Conservation (phyloP, 1,284 basidiomycete genomes). For the Cystobasidiaceae sp. region DNA sequence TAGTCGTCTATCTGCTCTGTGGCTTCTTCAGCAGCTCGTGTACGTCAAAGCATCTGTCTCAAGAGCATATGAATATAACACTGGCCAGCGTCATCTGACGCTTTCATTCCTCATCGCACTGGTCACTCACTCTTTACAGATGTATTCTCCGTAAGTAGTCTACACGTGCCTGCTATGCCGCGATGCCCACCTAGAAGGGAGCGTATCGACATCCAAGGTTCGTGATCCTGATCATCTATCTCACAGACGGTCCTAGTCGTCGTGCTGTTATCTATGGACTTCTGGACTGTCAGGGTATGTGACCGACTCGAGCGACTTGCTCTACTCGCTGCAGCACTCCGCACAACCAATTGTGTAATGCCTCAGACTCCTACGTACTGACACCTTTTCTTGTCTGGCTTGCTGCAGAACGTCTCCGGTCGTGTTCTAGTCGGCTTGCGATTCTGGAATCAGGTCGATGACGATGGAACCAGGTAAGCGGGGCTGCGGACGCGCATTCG, state of each 20-base stretch:
- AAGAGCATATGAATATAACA: neutral
- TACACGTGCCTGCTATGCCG: neutral
- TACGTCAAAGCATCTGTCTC: conserved; percentile 8
- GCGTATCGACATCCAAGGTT: conserved; percentile 73
- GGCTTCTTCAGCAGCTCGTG: conserved; percentile 76
- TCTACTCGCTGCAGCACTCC: no score
- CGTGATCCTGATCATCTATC: conserved; percentile 73
- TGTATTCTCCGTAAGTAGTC: conserved; percentile 34
- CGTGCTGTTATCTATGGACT: conserved; percentile 85
- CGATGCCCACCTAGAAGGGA: neutral
- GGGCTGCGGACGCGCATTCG: conserved; percentile 32
- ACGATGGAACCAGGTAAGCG: conserved; percentile 85
- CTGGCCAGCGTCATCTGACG: neutral
- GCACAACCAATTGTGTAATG: no score
- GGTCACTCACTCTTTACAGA: conserved; percentile 3
- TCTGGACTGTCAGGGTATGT: conserved; percentile 86
- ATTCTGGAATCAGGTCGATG: conserved; percentile 97
- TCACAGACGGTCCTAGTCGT: conserved; percentile 80
- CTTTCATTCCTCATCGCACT: neutral
- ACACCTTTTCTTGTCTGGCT: no score
- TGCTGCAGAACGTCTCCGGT: conserved; percentile 74
- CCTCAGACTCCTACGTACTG: no score
- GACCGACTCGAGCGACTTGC: neutral
- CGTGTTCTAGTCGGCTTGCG: conserved; percentile 82
- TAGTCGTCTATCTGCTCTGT: conserved; percentile 79